These are phyloP conservation scores for Euphorbia lathyris DNA, from an alignment of 345 rosid species.

Conservation along the genomic window DNA sequence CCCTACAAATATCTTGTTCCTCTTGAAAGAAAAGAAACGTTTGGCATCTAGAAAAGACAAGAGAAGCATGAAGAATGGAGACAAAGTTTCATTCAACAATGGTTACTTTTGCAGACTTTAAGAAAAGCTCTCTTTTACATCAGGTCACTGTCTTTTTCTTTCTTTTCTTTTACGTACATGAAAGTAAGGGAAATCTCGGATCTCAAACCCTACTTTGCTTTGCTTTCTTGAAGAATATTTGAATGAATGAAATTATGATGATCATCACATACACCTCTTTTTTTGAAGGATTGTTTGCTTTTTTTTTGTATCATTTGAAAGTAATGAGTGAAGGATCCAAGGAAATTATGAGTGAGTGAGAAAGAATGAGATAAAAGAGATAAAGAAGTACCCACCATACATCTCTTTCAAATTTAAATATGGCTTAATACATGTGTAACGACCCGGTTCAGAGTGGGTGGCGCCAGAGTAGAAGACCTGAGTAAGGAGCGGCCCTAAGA, in stretches of 20 bases:
- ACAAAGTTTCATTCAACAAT: slow-evolving; percentile 34
- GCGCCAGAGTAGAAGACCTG: too few species aligned
- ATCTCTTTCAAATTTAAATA: too few species aligned
- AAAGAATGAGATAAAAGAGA: not conserved
- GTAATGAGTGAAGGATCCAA: slow-evolving; percentile 58
- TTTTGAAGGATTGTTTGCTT: slow-evolving; percentile 13
- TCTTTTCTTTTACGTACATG: slow-evolving; percentile 32
- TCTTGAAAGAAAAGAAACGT: not conserved
- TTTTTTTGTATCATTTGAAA: slow-evolving; percentile 36
- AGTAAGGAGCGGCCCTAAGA: too few species aligned
- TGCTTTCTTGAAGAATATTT: too few species aligned
- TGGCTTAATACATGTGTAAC: too few species aligned
- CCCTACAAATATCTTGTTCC: too few species aligned
- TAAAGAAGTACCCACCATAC: slow-evolving; percentile 4
- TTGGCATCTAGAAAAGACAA: slow-evolving; percentile 37
- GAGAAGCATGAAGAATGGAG: slow-evolving; percentile 39
- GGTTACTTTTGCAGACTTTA: slow-evolving; percentile 43
- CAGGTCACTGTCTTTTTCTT: slow-evolving; percentile 26
- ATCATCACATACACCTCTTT: slow-evolving; percentile 8
- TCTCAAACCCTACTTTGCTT: slow-evolving; percentile 9
- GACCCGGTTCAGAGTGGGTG: too few species aligned
- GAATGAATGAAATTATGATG: slow-evolving; percentile 1
- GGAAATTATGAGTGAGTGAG: slow-evolving; percentile 24
- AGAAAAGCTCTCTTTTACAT: slow-evolving; percentile 37
- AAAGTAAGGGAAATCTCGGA: slow-evolving; percentile 49